Base-by-base conservation (phyloP, 768 basidiomycete genomes). In the Boletus tomentosulus region DNA sequence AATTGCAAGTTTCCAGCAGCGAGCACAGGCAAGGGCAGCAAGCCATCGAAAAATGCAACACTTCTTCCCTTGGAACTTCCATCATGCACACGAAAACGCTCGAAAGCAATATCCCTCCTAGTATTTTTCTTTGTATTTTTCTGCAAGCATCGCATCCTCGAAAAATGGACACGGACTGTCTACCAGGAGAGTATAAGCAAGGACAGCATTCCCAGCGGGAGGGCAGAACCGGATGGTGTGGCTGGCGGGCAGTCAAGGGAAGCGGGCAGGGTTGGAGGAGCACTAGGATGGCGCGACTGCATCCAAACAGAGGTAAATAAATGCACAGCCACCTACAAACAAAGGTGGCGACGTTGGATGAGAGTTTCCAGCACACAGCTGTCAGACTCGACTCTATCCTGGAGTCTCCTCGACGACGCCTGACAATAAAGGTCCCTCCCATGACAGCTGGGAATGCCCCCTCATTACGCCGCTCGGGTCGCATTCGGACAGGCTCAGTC, bases 21-120 rank as follows among this genome's bases (percentile, higher is more conserved):
- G 50, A 58, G 57, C 50, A 58, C 46, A 65, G 53, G 54, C 52
- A 42, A 64, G 54, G 45, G 54, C 59, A 65, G 30, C 48, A 53
- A 51, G 42, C 46, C 48, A 50, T 49, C 53, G 49, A 70, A 71
- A 69, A 58, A 45, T n/a, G 28, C 43, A 50, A 66, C 65, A 57
- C 58, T 57, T 58, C 69, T 69, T 69, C 48, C 57, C 69, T 54
- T 50, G 69, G 67, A 71, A 69, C 67, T 59, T 71, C 62, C 67
- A 69, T 31, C 70, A 71, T 47, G 58, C 19, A 44, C 52, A 33
- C 57, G 37, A 55, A 61, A 45, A 48, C 50, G 37, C 51, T 34
- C 61, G 52, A 58, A 53, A 24, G 25, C 41, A 19, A 12, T 10
- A 8, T 34, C n/a, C 15, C 27, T 39, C 28, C 37, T 28, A 19